Conservation (phyloP, 2,329 filamentous ascomycete species). For the Trichophyton verrucosum region DNA sequence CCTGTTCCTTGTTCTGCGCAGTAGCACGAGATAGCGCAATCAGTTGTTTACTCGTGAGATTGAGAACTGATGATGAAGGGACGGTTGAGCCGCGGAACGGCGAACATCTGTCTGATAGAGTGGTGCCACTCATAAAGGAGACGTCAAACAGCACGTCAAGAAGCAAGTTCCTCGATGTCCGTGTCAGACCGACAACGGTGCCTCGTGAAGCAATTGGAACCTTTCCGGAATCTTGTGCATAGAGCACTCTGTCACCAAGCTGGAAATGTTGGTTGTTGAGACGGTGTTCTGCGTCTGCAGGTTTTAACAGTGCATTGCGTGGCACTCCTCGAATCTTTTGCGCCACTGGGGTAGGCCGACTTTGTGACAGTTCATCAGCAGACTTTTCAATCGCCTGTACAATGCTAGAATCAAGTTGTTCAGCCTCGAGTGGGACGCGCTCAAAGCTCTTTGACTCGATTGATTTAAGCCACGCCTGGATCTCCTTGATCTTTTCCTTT, state of each 20-base stretch:
- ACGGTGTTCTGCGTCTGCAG: conserved; percentile 88
- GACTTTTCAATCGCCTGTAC: conserved; percentile 68
- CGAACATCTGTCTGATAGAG: conserved; percentile 76
- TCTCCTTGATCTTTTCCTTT: conserved; percentile 76
- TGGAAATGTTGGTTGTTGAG: conserved; percentile 71
- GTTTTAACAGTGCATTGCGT: conserved; percentile 76
- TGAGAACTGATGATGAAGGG: conserved; percentile 73
- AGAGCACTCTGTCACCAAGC: conserved; percentile 84
- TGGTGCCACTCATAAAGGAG: conserved; percentile 95
- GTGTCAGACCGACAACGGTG: conserved; percentile 88
- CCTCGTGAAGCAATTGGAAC: conserved; percentile 86
- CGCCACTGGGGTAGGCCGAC: conserved; percentile 42
- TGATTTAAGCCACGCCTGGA: conserved; percentile 82
- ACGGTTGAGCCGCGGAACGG: conserved; percentile 92
- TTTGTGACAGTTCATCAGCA: conserved; percentile 51
- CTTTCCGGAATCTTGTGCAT: conserved; percentile 83
- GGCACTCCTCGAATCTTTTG: conserved; percentile 72
- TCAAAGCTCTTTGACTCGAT: conserved; percentile 87
- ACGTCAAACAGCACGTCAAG: conserved; percentile 89
- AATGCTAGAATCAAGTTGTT: conserved; percentile 85
- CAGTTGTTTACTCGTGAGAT: conserved; percentile 71
- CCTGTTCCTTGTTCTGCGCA: conserved; percentile 17
- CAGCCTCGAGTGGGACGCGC: conserved; percentile 86
- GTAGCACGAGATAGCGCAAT: conserved; percentile 43
- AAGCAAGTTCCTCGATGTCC: conserved; percentile 67